Evolutionary conservation across 176 grass and related monocot genomes (phyloP).

Genomic region (Dendrocalamus sinicus): DNA sequence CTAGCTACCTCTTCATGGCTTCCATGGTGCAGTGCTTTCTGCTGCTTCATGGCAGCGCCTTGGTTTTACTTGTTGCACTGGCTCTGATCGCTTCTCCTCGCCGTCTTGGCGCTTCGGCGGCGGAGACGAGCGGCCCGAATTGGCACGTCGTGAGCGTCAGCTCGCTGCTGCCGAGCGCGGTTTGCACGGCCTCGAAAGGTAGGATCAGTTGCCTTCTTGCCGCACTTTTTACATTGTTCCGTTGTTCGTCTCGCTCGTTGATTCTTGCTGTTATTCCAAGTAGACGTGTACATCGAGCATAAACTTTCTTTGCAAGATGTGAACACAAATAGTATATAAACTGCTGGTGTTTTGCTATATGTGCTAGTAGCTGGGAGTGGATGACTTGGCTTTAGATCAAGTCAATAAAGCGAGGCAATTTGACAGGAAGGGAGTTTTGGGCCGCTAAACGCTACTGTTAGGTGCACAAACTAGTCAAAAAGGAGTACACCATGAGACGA

Average conservation of each 20-base stretch:
- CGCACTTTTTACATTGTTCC: background rate
- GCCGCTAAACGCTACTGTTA: background rate
- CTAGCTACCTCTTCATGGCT: slow-evolving; percentile 38
- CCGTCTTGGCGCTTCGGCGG: slow-evolving; percentile 5
- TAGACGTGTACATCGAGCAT: background rate
- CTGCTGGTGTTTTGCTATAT: background rate
- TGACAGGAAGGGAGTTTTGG: background rate
- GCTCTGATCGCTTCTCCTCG: slow-evolving; percentile 9
- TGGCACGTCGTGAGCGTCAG: slow-evolving; percentile 56
- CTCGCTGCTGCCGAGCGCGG: slow-evolving; percentile 45
- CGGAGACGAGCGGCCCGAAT: background rate
- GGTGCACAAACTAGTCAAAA: background rate
- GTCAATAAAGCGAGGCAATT: background rate
- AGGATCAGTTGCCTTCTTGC: background rate
- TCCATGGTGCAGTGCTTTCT: slow-evolving; percentile 1
- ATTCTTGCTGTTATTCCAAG: background rate
- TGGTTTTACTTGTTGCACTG: background rate
- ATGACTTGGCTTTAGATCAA: slow-evolving; percentile 9
- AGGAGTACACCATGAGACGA: background rate
- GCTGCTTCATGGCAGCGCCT: slow-evolving; percentile 3
- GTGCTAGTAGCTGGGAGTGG: background rate
- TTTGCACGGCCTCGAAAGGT: slow-evolving; percentile 56
- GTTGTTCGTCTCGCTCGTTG: background rate
- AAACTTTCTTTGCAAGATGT: background rate
- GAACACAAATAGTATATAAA: background rate